These are phyloP conservation scores for Pichia manshurica DNA, from an alignment of 805 yeast species.

Conservation along the genomic window DNA sequence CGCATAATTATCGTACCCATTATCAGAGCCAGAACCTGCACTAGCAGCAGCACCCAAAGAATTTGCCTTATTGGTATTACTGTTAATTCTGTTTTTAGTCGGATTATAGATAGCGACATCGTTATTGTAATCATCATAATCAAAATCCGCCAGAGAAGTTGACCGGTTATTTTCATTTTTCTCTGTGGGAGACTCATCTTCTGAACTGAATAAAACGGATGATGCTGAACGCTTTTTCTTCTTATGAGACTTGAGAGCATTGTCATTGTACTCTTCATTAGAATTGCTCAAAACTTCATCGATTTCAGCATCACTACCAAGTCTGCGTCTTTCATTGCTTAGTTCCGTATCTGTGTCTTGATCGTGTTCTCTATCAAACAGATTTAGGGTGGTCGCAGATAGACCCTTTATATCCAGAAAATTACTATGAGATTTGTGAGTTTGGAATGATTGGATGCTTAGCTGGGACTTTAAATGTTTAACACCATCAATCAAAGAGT, in stretches of 20 bases:
- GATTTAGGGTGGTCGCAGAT: background rate
- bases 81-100: background rate
- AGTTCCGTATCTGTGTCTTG: background rate
- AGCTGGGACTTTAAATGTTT: constrained; percentile 6
- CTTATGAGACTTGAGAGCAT: background rate
- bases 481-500: constrained; percentile 1
- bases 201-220: constrained; percentile 4
- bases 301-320: background rate
- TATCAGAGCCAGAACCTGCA: background rate
- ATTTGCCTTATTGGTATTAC: background rate
- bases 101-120: constrained; percentile 7
- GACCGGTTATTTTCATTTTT: background rate
- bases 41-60: background rate
- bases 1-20: constrained; percentile 4
- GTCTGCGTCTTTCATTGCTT: background rate
- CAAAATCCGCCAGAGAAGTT: background rate
- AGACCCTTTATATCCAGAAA: background rate
- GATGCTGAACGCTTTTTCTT: constrained; percentile 3
- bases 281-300: background rate
- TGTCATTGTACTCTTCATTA: constrained; percentile 6
- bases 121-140: constrained; percentile 3
- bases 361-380: constrained; percentile 7
- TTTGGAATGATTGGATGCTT: constrained; percentile 1
- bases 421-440: background rate
- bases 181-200: constrained; percentile 2